These are phyloP conservation scores for Peronospora tabacina DNA, from an alignment of 352 stramenopile species.

Conservation along the genomic window DNA sequence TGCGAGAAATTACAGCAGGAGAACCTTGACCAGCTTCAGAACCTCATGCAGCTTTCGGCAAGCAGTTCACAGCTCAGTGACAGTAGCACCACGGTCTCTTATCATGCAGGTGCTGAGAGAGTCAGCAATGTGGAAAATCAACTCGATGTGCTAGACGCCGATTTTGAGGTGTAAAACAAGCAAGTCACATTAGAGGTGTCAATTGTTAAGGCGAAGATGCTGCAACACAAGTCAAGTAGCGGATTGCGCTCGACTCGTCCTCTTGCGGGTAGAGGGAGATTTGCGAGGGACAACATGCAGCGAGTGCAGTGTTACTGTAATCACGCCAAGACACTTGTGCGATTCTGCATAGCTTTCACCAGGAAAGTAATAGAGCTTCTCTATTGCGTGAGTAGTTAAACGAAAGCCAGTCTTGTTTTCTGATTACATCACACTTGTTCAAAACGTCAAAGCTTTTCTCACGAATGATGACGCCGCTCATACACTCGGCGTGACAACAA, in stretches of 20 bases:
- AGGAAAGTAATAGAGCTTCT: background rate
- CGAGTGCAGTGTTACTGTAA: background rate
- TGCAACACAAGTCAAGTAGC: background rate
- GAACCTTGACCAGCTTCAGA: conserved; percentile 77
- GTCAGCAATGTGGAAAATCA: conserved; percentile 10
- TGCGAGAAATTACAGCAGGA: conserved; percentile 79
- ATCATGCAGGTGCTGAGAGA: conserved; percentile 14
- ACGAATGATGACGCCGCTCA: no score
- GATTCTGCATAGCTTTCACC: conserved; percentile 4
- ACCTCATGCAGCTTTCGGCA: conserved; percentile 63
- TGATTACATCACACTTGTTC: background rate
- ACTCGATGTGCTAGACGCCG: conserved; percentile 8
- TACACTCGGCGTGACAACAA: no score
- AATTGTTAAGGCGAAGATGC: conserved; percentile 12
- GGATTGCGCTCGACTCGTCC: background rate
- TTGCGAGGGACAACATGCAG: no score
- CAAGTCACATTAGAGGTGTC: conserved; percentile 2
- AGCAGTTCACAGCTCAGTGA: conserved; percentile 21
- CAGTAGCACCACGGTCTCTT: conserved; percentile 20
- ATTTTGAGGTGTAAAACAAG: conserved; percentile 8
- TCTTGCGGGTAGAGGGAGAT: background rate
- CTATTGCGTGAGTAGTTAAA: background rate
- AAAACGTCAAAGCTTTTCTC: no score
- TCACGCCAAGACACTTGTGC: background rate
- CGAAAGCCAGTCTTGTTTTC: background rate